A percentile compares a stretch with the other conserved stretches of the same genome.
phyloP scores from a whole-genome alignment of 257 asterid genomes.

The Solanum pennellii region DNA sequence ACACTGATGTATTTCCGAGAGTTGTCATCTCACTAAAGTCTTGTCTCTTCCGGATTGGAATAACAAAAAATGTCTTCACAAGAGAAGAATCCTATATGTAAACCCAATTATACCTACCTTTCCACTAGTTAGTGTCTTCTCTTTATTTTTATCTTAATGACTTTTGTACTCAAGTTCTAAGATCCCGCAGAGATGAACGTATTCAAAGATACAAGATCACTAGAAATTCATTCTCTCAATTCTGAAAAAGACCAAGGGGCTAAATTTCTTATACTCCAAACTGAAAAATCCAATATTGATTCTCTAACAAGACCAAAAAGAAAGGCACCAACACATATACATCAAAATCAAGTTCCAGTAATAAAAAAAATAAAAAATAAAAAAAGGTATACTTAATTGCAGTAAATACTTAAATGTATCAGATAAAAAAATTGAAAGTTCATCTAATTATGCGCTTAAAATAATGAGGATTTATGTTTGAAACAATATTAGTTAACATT shows the following conservation, averaged over 20 bases:
- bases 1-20: constrained; percentile 8
- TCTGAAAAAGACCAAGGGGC: background rate
- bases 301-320: background rate
- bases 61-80: too few species aligned
- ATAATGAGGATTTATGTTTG: background rate
- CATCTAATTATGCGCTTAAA: background rate
- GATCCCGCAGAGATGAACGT: background rate
- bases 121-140: background rate
- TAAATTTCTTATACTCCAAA: background rate
- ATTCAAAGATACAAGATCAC: background rate
- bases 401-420: background rate
- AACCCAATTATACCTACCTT: background rate
- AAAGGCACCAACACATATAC: background rate
- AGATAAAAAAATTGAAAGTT: background rate
- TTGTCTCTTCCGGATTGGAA: background rate
- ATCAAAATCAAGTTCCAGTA: background rate
- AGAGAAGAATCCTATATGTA: too few species aligned
- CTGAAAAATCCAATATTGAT: background rate
- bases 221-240: background rate
- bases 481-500: background rate
- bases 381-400: background rate
- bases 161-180: background rate
- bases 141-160: constrained; percentile 16
- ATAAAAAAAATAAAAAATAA: too few species aligned
- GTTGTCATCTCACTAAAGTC: constrained; percentile 5